Evolutionary conservation across 129 eudicot genomes (phyloP), one percentile per base, ranked within the genome.

Genomic region (Apium graveolens): DNA sequence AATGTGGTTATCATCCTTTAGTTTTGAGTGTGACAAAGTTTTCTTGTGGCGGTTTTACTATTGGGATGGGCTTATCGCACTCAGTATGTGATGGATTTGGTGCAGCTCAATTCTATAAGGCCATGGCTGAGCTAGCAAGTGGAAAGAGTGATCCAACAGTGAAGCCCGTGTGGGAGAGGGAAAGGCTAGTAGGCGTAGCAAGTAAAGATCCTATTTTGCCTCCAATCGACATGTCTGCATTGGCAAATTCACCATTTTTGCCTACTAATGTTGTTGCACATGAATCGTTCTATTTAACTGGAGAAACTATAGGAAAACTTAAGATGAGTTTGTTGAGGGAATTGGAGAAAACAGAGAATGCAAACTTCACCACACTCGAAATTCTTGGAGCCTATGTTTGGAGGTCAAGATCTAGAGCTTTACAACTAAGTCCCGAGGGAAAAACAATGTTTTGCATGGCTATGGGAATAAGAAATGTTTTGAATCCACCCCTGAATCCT

Each of bases 41-140:
- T 80, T 9, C 82, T 41, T 80, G 82, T 57, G 82, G 82, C 16
- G 82, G 82, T 57, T 80, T 80, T 77, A 80, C 78, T 3, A 43
- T 80, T 8, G 82, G 63, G 42, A 57, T 80, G 78, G 82, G 82
- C 44, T 73, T 80, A 65, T 80, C 72, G 11, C 82, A 80, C 57
- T 71, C 82, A 14, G 74, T 73, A 7, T 80, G 74, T 8, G 78
- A 80, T 13, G 82, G 82, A 27, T 42, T 29, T 11, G 78, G 73
- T 11, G 73, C 73, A 11, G 73, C 72, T 42, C 78, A 80, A 18
- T 73, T 80, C 45, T 57, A 49, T 46, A 76, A 37, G 45, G 73
- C 82, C 73, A 31, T 80, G 78, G 45, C 73, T 6, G 82, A 80
- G 82, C 72, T 80, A 16, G 82, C 82, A 5, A 73, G 78, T 55